Base-by-base conservation (phyloP, 345 rosid genomes). In the Eucalyptus paniculata region DNA sequence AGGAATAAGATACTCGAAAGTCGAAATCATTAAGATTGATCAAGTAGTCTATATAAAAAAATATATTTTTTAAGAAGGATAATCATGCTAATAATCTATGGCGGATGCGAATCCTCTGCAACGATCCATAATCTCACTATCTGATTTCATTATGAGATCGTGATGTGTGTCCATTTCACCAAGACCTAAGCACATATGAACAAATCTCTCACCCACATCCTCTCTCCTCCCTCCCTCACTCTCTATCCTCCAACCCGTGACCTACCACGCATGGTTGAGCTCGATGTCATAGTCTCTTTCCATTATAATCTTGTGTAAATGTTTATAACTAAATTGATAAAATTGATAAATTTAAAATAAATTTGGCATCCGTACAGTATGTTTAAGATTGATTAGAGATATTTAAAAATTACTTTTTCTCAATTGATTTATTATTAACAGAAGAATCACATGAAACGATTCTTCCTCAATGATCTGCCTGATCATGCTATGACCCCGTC, bases 291-390 rank as follows among this genome's bases (percentile, higher is more conserved):
- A 13, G 0, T 62, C 69, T 62, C 34, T 30, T 6, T 4, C 16
- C 4, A 30, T 62, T 62, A 14, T 62, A 62, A 28, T 13, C 0
- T 62, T 1, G 4, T 7, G 17, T 3, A 28, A 30, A 62, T 62
- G 0, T 13, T 62, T 62, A 1, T 62, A 14, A 62, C 18, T 62
- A 62, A 62, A 12, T 3, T 6, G 34, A 13, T 14, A 30, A 62
- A 62, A 62, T 12, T 30, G 0, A 62, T 1, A 62, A 62, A 13
- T 60, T 60, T 60, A 60, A 28, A 12, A 62, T 3, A 3, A 8
- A 30, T 30, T 62, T 62, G 2, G 3, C 69, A 30, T 62, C 4
- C 9, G 0, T 62, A 62, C 4, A 3, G 0, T 2, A 62, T 3
- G 2, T 30, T 30, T 62, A 62, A 30, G 17, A 13, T 0, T 13